Percentiles rank a stretch among this genome's conserved stretches.
phyloP scores from a whole-genome alignment of 441 rosid species.

The Pelargonium fulgidum region DNA sequence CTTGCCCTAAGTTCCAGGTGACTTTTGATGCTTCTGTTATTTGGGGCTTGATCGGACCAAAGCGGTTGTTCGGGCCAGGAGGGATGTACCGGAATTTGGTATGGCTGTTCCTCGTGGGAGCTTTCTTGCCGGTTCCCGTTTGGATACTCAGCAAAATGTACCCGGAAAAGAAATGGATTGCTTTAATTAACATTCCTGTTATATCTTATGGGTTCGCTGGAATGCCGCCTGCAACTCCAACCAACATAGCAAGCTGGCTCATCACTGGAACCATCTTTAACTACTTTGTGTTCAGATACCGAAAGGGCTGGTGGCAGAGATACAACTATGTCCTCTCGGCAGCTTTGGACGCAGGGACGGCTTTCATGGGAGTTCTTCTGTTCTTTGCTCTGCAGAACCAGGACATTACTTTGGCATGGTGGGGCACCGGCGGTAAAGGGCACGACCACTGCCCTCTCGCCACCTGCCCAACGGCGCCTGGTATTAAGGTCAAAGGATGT shows the following conservation, averaged over 20 bases:
- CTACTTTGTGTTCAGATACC: constrained; percentile 55
- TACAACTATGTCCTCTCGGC: constrained; percentile 86
- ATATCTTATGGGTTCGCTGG: constrained; percentile 58
- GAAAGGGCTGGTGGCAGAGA: constrained; percentile 76
- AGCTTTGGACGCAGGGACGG: constrained; percentile 90
- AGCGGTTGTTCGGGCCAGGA: constrained; percentile 52
- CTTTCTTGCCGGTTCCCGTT: constrained; percentile 55
- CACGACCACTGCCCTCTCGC: constrained; percentile 64
- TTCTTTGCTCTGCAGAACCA: constrained; percentile 82
- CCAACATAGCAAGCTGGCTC: constrained; percentile 70
- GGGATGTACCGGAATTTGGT: constrained; percentile 63
- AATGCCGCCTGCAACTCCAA: constrained; percentile 79
- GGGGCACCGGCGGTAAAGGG: constrained; percentile 51
- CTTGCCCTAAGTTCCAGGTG: constrained; percentile 70
- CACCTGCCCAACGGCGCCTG: not conserved
- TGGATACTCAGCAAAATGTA: constrained; percentile 62
- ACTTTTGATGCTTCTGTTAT: constrained; percentile 84
- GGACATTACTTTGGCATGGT: constrained; percentile 59
- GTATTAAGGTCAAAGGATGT: constrained; percentile 34
- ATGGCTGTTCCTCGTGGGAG: constrained; percentile 77
- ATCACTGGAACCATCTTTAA: constrained; percentile 70
- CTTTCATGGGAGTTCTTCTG: constrained; percentile 88
- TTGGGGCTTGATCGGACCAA: constrained; percentile 84
- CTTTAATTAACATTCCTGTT: constrained; percentile 70
- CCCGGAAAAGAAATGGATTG: constrained; percentile 69